Evolutionary conservation across 805 yeast genomes (phyloP).

Genomic region (Jamesozyma gamospora): DNA sequence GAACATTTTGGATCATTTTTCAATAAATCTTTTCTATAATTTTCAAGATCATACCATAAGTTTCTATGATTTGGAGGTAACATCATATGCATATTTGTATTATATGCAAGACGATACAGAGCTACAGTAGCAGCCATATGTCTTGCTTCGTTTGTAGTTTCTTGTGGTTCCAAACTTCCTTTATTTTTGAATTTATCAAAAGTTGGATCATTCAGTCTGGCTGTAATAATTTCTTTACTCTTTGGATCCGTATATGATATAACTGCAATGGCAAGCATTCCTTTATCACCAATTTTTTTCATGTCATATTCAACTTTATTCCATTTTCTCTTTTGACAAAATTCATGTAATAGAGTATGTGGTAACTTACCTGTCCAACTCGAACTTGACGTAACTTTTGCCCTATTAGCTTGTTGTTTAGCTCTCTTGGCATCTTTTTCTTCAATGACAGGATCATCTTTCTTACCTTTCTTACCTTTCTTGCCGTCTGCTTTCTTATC

Average conservation of each 20-base stretch:
- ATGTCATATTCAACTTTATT: conserved; percentile 72
- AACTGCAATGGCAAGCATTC: conserved; percentile 55
- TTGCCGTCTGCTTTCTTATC: neutral
- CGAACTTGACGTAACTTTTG: conserved; percentile 52
- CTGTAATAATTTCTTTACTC: conserved; percentile 53
- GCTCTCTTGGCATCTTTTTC: conserved; percentile 12
- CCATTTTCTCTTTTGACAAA: conserved; percentile 85
- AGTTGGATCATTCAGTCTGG: conserved; percentile 43
- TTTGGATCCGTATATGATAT: conserved; percentile 73
- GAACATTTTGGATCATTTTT: conserved; percentile 40
- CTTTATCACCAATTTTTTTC: conserved; percentile 40
- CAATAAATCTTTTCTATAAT: conserved; percentile 40
- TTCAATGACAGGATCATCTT: conserved; percentile 8
- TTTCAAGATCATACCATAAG: conserved; percentile 68
- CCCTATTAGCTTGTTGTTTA: conserved; percentile 30
- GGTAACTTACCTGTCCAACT: conserved; percentile 97
- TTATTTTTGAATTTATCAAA: conserved; percentile 33
- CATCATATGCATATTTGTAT: conserved; percentile 78
- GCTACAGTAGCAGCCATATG: conserved; percentile 87
- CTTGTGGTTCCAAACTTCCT: conserved; percentile 51
- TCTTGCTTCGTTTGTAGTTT: conserved; percentile 80
- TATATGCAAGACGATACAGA: conserved; percentile 65
- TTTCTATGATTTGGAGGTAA: conserved; percentile 74
- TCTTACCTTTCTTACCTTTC: conserved; percentile 13
- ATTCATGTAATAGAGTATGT: conserved; percentile 73